Base-by-base conservation (phyloP, 2,329 filamentous ascomycete species). In the Phialophora macrospora region DNA sequence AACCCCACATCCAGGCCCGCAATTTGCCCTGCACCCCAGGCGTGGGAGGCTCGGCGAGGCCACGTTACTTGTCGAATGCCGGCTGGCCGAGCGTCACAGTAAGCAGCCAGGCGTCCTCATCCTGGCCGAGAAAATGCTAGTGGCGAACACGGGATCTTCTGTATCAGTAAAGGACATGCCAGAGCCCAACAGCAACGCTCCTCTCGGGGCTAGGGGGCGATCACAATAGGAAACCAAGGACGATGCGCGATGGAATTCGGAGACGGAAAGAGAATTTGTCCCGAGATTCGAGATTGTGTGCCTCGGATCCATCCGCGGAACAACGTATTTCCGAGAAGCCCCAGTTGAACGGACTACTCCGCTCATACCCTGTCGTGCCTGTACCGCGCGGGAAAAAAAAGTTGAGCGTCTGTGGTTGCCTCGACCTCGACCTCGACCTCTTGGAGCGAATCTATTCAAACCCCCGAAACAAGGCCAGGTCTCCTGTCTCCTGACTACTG, bases 21-120 rank as follows among this genome's bases (percentile, higher is more conserved):
- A 51, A 51, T 51, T 51, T 51, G 24, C 48, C 20, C 24, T 51
- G 20, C 48, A 24, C 48, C 48, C 48, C 48, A 12, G 48, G 48
- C 48, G 9, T 22, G 17, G 38, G 17, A 22, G 48, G 48, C 48
- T 0, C 26, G 17, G 38, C 38, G 17, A 41, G 14, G 38, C 38
- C 14, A 48, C 20, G 48, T 28, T 28, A 51, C 48, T 6, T 51
- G 22, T 51, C 48, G 48, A 51, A 51, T 51, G 20, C 48, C 48
- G 48, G 48, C 8, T 17, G 24, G 24, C 48, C 48, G 46, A 24
- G 44, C 5, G 48, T 26, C 48, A 14, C 38, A n/a, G 38, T 44
- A 7, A 44, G 17, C 38, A 44, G 2, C 38, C 14, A 44, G 3
- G 38, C 38, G 38, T n/a, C 17, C 38, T 44, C 17, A 44, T 7